A percentile compares a stretch with the other conserved stretches of the same genome.
These are phyloP conservation scores for Rhazya stricta DNA, from an alignment of 257 asterid genomes.

Conservation along the genomic window DNA sequence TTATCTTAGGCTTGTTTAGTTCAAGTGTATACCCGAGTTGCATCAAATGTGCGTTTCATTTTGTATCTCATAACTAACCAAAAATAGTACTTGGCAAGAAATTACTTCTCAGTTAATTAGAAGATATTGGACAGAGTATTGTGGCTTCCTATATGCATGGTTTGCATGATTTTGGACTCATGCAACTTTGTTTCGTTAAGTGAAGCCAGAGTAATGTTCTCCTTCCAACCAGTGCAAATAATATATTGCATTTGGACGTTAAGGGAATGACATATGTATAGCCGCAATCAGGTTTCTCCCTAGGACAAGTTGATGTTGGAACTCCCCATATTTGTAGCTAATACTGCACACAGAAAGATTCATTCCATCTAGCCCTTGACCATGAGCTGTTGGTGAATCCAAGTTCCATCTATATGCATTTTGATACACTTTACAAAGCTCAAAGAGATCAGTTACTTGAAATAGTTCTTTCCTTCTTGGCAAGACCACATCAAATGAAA, in stretches of 20 bases:
- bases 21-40: not conserved
- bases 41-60: not conserved
- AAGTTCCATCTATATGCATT: not conserved
- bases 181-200: constrained; percentile 14
- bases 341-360: not conserved
- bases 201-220: constrained; percentile 25
- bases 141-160: constrained; percentile 20
- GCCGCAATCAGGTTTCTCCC: not conserved
- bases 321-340: not conserved
- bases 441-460: not conserved
- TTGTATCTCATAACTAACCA: not conserved
- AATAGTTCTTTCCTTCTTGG: not conserved
- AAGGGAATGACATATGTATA: constrained; percentile 28
- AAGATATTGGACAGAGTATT: not conserved
- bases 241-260: constrained; percentile 29
- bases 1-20: not conserved
- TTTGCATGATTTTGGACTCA: constrained; percentile 17
- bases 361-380: not conserved
- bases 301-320: not conserved
- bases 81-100: not conserved
- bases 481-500: not conserved
- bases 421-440: not conserved
- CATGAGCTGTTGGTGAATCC: not conserved
- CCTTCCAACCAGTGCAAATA: constrained; percentile 28
- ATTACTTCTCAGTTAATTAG: not conserved